Evolutionary conservation across 1,284 basidiomycete genomes (phyloP), one percentile per base, ranked within the genome.

Genomic region (Takashimella koratensis): DNA sequence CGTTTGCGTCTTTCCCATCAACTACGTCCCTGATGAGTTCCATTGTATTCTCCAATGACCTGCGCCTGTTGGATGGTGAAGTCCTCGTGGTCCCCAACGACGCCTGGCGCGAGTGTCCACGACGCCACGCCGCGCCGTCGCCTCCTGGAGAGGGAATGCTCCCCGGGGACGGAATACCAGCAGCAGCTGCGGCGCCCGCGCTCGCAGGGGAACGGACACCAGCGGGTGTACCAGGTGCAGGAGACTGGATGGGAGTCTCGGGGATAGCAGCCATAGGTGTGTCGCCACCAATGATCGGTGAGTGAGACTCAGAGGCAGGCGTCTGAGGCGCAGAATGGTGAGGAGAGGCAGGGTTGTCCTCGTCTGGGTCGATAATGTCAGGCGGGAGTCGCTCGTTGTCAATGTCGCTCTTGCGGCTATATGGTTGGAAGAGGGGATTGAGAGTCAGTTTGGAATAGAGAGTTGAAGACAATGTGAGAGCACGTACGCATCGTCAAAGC

Each of bases 371-470:
- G 71, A 94, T 88, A 22, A 98, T 83, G 24, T 98, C 93, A 1
- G 95, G 95, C 12, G 94, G 95, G 24, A 97, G 79, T 44, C 91
- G 86, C 77, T 98, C 95, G 78, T 98, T 98, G 79, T 98, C 95
- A 66, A 98, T 98, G 80, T 99, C 96, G 41, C 90, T 93, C 78
- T 94, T 95, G 62, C 95, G 90, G 21, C 89, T 92, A 65, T 24
- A n/a, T n/a, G n/a, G n/a, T n/a, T n/a, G n/a, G n/a, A n/a, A n/a
- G n/a, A n/a, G n/a, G n/a, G n/a, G n/a, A n/a, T n/a, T n/a, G 16
- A 26, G 11, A 5, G 21, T 23, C 22, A 30, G 26, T n/a, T n/a
- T n/a, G n/a, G n/a, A n/a, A n/a, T n/a, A n/a, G n/a, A n/a, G n/a
- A n/a, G n/a, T n/a, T n/a, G 23, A 36, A 49, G 11, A 44, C 45